A percentile compares a stretch with the other conserved stretches of the same genome.
Conservation (phyloP, 768 basidiomycete species). For the Hygrophoropsis aurantiaca region DNA sequence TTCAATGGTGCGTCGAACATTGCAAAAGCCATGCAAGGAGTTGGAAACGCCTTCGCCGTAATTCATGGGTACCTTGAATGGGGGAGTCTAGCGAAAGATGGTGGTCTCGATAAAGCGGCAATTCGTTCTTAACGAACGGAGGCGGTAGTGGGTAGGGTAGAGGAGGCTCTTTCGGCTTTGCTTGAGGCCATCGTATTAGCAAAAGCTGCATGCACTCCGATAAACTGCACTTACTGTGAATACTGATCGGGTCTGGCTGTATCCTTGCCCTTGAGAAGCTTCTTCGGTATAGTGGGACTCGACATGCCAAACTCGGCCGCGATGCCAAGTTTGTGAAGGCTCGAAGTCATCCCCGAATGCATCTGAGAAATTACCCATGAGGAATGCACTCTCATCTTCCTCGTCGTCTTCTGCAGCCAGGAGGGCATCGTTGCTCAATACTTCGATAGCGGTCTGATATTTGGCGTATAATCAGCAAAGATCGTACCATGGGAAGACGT, state of each 20-base stretch:
- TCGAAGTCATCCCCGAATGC: conserved; percentile 90
- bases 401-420: conserved; percentile 59
- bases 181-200: conserved; percentile 26
- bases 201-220: not conserved
- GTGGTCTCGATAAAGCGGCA: too few relatives aligned
- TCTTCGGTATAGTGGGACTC: conserved; percentile 75
- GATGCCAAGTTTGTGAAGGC: conserved; percentile 83
- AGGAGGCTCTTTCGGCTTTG: conserved; percentile 71
- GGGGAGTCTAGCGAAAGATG: too few relatives aligned
- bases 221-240: conserved; percentile 46
- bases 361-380: conserved; percentile 87
- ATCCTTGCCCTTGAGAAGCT: conserved; percentile 67
- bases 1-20: too few relatives aligned
- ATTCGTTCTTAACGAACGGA: too few relatives aligned
- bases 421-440: conserved; percentile 49
- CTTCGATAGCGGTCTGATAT: conserved; percentile 39
- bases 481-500: not conserved
- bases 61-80: too few relatives aligned
- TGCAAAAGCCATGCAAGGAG: too few relatives aligned
- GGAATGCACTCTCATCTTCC: conserved; percentile 63
- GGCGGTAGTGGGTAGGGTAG: conserved; percentile 86
- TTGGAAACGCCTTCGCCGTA: too few relatives aligned
- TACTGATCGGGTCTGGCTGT: conserved; percentile 37
- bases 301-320: conserved; percentile 82
- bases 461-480: not conserved